phyloP scores from a whole-genome alignment of 169 alveolate genomes.

The Theileria annulata region DNA sequence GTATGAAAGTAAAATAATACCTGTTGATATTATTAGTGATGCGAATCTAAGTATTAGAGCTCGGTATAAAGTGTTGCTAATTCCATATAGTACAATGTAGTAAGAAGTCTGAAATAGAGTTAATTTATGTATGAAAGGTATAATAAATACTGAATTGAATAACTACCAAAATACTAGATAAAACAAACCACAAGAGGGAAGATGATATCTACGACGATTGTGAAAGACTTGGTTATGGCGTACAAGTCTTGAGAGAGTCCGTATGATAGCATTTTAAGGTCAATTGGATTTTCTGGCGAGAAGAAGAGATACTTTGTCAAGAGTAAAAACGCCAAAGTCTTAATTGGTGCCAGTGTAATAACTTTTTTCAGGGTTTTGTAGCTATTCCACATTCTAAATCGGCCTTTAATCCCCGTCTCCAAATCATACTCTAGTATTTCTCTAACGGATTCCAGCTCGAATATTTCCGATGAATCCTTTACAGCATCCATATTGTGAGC shows the following conservation, averaged over 20 bases:
- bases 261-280: constrained; percentile 70
- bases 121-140: not conserved
- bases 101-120: not conserved
- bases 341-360: constrained; percentile 62
- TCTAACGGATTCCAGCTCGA: not conserved
- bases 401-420: constrained; percentile 52
- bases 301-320: constrained; percentile 64
- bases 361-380: constrained; percentile 19
- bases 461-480: not conserved
- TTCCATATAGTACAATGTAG: not conserved
- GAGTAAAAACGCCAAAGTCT: constrained; percentile 51
- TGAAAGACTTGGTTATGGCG: constrained; percentile 65
- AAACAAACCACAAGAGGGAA: constrained; percentile 72
- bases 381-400: constrained; percentile 7
- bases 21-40: not conserved
- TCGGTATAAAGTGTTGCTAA: not conserved
- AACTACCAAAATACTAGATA: too few species aligned
- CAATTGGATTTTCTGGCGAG: constrained; percentile 72
- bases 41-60: constrained; percentile 1
- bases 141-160: not conserved
- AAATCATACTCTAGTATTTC: constrained; percentile 35
- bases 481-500: not conserved
- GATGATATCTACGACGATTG: constrained; percentile 69
- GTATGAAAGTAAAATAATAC: not conserved
- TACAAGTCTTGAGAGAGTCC: constrained; percentile 74